These are phyloP conservation scores for Saccharomyces mikatae DNA, from an alignment of 805 yeast species.

Conservation along the genomic window DNA sequence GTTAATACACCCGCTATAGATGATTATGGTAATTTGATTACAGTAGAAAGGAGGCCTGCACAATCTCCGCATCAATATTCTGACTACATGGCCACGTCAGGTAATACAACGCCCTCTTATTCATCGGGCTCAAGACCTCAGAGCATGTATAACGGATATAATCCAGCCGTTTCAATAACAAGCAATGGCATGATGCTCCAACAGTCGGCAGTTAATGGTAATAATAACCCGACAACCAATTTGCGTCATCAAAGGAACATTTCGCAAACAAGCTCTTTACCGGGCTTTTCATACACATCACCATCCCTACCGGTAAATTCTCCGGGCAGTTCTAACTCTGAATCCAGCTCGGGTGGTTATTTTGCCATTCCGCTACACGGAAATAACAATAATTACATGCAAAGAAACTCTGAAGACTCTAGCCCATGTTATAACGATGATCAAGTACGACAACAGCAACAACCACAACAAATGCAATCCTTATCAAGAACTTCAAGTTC, in stretches of 20 bases:
- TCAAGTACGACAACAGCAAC: constrained; percentile 2
- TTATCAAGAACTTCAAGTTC: constrained; percentile 14
- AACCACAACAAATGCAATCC: constrained; percentile 4
- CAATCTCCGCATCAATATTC: constrained; percentile 7
- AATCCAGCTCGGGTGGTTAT: constrained; percentile 28
- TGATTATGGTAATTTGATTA: constrained; percentile 32
- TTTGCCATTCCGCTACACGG: constrained; percentile 28
- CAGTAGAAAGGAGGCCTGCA: constrained; percentile 19
- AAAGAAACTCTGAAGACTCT: constrained; percentile 13
- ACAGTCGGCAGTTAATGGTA: constrained; percentile 2
- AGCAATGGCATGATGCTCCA: constrained; percentile 19
- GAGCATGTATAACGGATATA: neutral
- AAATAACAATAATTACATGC: neutral
- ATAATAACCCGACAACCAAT: neutral
- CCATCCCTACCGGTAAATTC: constrained; percentile 15
- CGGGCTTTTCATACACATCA: constrained; percentile 6
- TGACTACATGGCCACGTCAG: constrained; percentile 1
- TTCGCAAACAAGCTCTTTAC: constrained; percentile 13
- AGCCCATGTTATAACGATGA: constrained; percentile 13
- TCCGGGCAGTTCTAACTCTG: constrained; percentile 21
- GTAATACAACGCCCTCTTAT: neutral
- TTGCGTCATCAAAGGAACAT: constrained; percentile 18
- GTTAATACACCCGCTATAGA: constrained; percentile 32
- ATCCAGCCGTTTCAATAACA: constrained; percentile 12
- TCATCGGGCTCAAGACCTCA: neutral